These are phyloP conservation scores for Aspergillus panamensis DNA, from an alignment of 495 filamentous ascomycete species.

Conservation along the genomic window DNA sequence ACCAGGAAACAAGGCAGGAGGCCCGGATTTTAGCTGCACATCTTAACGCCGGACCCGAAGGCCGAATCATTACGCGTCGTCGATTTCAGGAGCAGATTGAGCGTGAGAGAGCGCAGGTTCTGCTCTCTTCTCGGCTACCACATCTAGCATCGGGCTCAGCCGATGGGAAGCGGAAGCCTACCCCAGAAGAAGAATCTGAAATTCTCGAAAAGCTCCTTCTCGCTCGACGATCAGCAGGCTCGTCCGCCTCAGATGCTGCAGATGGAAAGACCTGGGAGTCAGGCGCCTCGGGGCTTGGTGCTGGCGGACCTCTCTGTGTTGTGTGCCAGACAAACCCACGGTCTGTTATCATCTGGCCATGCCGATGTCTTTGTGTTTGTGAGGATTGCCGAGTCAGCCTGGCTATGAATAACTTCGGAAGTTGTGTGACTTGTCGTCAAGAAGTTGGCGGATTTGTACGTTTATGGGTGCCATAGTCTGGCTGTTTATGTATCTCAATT, in stretches of 20 bases:
- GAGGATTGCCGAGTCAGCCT: conserved; percentile 92
- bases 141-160: conserved; percentile 16
- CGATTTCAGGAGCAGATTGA: conserved; percentile 65
- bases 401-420: conserved; percentile 94
- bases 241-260: conserved; percentile 16
- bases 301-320: conserved; percentile 81
- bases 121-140: conserved; percentile 46
- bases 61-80: conserved; percentile 73
- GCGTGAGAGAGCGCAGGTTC: conserved; percentile 60
- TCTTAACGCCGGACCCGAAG: conserved; percentile 52
- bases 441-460: conserved; percentile 83
- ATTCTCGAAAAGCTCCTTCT: conserved; percentile 82
- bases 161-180: conserved; percentile 40
- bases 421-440: conserved; percentile 87
- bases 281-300: conserved; percentile 67
- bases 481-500: conserved; percentile 2
- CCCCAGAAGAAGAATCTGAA: conserved; percentile 70
- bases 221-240: conserved; percentile 43
- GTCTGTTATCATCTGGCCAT: conserved; percentile 94
- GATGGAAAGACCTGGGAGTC: conserved; percentile 54
- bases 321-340: conserved; percentile 86
- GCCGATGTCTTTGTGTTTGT: conserved; percentile 87
- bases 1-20: conserved; percentile 71
- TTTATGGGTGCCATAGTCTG: conserved; percentile 75
- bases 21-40: conserved; percentile 81